These are phyloP conservation scores for Letharia columbiana DNA, from an alignment of 495 filamentous ascomycete species.

Conservation along the genomic window DNA sequence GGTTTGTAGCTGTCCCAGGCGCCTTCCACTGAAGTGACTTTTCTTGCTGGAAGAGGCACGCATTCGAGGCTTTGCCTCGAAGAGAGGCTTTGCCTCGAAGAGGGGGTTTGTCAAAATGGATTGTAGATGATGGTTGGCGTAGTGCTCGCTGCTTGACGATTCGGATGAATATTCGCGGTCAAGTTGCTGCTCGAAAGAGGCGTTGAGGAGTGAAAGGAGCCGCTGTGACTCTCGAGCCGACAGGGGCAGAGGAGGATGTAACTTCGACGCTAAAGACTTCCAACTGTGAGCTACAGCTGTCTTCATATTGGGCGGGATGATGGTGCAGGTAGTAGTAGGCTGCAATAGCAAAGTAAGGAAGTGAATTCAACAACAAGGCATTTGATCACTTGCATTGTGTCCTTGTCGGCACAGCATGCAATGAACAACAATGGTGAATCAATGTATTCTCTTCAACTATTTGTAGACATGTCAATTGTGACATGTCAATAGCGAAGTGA, in stretches of 20 bases:
- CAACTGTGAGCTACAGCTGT: slow-evolving; percentile 34
- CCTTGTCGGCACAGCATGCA: background rate
- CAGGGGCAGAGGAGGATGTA: slow-evolving; percentile 64
- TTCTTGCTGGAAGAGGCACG: slow-evolving; percentile 9
- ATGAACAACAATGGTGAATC: background rate
- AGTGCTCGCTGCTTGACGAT: slow-evolving; percentile 27
- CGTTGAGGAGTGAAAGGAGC: slow-evolving; percentile 59
- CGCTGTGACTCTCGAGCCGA: slow-evolving; percentile 55
- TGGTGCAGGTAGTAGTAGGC: background rate
- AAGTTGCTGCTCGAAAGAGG: slow-evolving; percentile 67
- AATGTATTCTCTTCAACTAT: too few relatives aligned
- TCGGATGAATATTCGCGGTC: slow-evolving; percentile 53
- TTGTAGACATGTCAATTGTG: too few relatives aligned
- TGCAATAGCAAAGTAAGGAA: background rate
- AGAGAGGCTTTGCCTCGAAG: slow-evolving; percentile 56
- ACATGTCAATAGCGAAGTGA: too few relatives aligned
- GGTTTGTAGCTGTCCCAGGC: slow-evolving; percentile 34
- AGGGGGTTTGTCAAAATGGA: slow-evolving; percentile 66
- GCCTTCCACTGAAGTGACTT: slow-evolving; percentile 24
- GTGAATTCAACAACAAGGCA: background rate
- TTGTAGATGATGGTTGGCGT: slow-evolving; percentile 49
- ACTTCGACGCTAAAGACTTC: slow-evolving; percentile 45
- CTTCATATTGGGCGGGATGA: slow-evolving; percentile 32
- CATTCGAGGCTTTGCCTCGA: slow-evolving; percentile 27
- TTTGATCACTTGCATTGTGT: background rate